Evolutionary conservation across 805 yeast genomes (phyloP), one percentile per base, ranked within the genome.

Genomic region (Candida suzukii): DNA sequence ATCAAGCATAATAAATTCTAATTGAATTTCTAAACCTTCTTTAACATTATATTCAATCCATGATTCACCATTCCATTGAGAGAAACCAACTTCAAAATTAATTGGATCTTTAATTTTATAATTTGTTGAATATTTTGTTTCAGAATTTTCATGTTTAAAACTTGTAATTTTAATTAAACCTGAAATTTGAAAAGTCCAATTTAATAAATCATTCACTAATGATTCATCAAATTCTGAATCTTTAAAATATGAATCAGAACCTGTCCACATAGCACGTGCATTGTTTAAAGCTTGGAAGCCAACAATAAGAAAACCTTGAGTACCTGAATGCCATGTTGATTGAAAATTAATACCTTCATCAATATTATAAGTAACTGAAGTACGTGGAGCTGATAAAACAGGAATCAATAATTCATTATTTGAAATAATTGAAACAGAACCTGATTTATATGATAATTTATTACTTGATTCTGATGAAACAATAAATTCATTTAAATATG

Each of bases 1-100:
- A 60, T 93, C 98, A 48, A 93, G 74, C 91, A 93, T 82, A 54
- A 75, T 78, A 61, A 88, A 78, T 54, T 88, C 90, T 42, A 93
- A 68, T 66, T 93, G 99, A 42, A 86, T 59, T 45, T 82, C 84
- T 39, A 74, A 71, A 31, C 68, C 69, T 7, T 56, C 61, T 16
- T 27, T 19, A 19, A n/a, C 17, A 29, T 38, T 38, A 57, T 61
- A 88, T 25, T 96, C 95, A 13, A 58, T 68, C 96, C 96, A 93
- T 41, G 63, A 38, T n/a, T 56, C 50, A 30, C 75, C 78, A 37
- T 67, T 52, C 57, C 66, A 66, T 48, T 67, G 67, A 25, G 76
- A 67, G 1, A 76, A 59, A 13, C 76, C 78, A 34, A 73, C 60
- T 27, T 72, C 67, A 51, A 71, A 90, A 34, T 65, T 61, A 13